Base-by-base conservation (phyloP, 495 filamentous ascomycete genomes). In the Aspergillus haitiensis region DNA sequence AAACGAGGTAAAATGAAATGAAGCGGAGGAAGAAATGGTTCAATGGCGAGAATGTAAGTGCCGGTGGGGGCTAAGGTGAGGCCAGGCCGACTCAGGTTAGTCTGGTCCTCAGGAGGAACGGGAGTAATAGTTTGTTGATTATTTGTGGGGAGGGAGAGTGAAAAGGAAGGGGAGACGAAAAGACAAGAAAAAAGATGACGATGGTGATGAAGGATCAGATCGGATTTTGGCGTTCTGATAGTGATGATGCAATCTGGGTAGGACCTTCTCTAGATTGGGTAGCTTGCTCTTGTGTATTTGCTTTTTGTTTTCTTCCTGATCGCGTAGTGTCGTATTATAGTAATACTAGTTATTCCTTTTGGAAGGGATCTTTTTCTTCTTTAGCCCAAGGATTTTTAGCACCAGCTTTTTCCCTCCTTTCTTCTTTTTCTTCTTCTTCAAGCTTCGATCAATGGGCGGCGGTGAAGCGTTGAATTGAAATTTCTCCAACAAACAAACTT, bases 1-100 rank as follows among this genome's bases (percentile, higher is more conserved):
- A 47, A 44, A 59, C 44, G 52, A 54, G 54, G 36, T 50, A 37
- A 48, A 58, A 52, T 33, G 11, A 54, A 52, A 62, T 42, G 40
- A 51, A 55, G 51, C 50, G 56, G 61, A 55, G 32, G 56, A 55
- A 15, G 51, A 42, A 45, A 59, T 15, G 36, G 56, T 49, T 58
- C 55, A 55, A 52, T 52, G 51, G 42, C 21, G 61, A 59, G 36
- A 39, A 27, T 27, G 56, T 39, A 44, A 47, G 46, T 54, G 52
- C 56, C 61, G 56, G 55, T 59, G 51, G 61, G 60, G 52, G 55
- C 55, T 8, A 62, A 56, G 53, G 21, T 34, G 51, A 39, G 32
- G 57, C 57, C 57, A 59, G 57, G 57, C 57, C 57, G 37, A 59
- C 34, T 53, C 34, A 31, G 53, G 57, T 59, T 59, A 59, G 57